Conservation (phyloP, 805 yeast genomes). For the Wickerhamomyces tratensis region DNA sequence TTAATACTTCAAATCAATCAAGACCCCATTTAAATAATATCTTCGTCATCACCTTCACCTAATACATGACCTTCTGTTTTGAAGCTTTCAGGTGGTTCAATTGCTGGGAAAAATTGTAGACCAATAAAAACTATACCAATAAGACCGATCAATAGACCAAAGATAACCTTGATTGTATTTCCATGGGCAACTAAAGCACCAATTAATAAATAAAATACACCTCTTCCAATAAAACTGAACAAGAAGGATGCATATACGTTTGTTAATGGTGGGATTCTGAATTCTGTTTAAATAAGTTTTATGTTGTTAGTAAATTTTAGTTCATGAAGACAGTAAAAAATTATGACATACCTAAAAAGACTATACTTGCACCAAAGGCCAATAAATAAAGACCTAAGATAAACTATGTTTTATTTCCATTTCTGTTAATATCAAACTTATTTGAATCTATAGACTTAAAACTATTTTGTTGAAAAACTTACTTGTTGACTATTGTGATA, state of each 20-base stretch:
- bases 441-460: too few relatives aligned
- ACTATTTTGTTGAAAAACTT: slow-evolving; percentile 8
- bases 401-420: slow-evolving; percentile 22
- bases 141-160: slow-evolving; percentile 47
- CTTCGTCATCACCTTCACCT: slow-evolving; percentile 26
- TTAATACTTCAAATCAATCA: background rate
- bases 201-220: slow-evolving; percentile 43
- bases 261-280: slow-evolving; percentile 45
- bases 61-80: slow-evolving; percentile 38
- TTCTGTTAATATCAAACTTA: too few relatives aligned
- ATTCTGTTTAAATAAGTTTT: slow-evolving; percentile 16
- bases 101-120: slow-evolving; percentile 64
- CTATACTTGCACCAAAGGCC: slow-evolving; percentile 43
- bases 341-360: slow-evolving; percentile 32
- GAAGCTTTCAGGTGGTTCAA: slow-evolving; percentile 80
- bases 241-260: slow-evolving; percentile 53
- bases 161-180: slow-evolving; percentile 43
- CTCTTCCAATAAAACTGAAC: slow-evolving; percentile 65
- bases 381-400: slow-evolving; percentile 50
- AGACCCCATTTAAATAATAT: slow-evolving; percentile 11
- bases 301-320: background rate
- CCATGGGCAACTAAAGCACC: slow-evolving; percentile 41
- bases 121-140: slow-evolving; percentile 51
- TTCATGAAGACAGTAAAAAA: background rate
- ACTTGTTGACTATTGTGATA: slow-evolving; percentile 22